Evolutionary conservation across 176 grass and related monocot genomes (phyloP).

Genomic region (Zoysia japonica): DNA sequence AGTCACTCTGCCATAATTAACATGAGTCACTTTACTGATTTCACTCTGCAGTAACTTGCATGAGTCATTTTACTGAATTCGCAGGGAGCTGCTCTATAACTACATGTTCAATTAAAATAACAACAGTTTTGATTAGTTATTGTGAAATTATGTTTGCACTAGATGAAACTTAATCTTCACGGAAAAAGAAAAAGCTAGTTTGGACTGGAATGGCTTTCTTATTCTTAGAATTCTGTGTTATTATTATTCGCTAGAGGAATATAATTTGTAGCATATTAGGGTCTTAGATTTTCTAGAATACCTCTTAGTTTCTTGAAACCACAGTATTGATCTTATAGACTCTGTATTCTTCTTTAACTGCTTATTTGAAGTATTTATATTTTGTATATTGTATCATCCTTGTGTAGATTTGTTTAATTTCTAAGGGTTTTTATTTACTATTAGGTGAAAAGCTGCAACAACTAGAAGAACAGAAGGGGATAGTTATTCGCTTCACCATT

Average conservation of each 20-base stretch:
- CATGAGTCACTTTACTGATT: too few relatives aligned
- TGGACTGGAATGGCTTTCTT: background rate
- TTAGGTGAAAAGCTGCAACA: slow-evolving; percentile 74
- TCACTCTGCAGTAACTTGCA: too few relatives aligned
- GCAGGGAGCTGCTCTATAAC: background rate
- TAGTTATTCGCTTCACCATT: slow-evolving; percentile 95
- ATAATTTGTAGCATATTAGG: background rate
- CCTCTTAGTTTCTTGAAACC: background rate
- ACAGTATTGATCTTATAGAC: background rate
- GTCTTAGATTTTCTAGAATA: background rate
- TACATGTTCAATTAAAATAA: background rate
- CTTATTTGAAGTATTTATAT: slow-evolving; percentile 23
- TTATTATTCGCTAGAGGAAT: background rate
- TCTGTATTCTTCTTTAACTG: background rate
- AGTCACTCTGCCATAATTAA: slow-evolving; percentile 8
- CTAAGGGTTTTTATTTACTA: slow-evolving; percentile 1
- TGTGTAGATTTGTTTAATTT: slow-evolving; percentile 10
- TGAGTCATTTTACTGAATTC: slow-evolving; percentile 1
- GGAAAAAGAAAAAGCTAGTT: background rate
- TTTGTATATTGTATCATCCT: background rate
- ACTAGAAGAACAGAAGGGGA: slow-evolving; percentile 89
- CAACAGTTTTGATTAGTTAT: background rate
- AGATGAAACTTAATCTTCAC: background rate
- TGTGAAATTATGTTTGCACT: background rate
- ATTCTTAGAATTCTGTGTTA: slow-evolving; percentile 1